Evolutionary conservation across 768 basidiomycete species (phyloP).

Genomic region (Serendipita sp.): DNA sequence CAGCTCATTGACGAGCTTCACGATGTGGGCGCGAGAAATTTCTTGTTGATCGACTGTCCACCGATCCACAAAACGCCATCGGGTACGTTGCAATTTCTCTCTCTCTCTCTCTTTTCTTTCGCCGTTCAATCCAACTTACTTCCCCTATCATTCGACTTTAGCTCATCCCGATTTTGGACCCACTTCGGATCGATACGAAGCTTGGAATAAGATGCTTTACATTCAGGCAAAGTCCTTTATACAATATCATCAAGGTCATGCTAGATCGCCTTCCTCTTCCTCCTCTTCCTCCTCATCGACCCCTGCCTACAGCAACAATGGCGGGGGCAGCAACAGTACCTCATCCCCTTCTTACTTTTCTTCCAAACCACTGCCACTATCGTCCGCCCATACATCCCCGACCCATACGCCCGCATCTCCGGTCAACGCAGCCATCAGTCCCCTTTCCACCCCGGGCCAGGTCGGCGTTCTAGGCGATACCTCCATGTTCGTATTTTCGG

Average conservation of each 20-base stretch:
- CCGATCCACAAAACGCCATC: conserved; percentile 35
- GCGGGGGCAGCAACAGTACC: too few species aligned
- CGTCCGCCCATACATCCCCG: neutral
- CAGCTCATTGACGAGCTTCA: conserved; percentile 32
- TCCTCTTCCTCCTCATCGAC: neutral
- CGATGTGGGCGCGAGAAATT: conserved; percentile 30
- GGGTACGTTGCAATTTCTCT: conserved; percentile 9
- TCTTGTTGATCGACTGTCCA: conserved; percentile 44
- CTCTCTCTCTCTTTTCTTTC: neutral
- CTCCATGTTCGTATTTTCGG: conserved; percentile 34
- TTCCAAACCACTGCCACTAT: neutral
- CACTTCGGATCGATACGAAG: conserved; percentile 12
- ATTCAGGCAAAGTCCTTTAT: conserved; percentile 23
- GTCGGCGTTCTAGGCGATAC: conserved; percentile 18
- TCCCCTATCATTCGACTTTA: neutral
- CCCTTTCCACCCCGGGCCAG: neutral
- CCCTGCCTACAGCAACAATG: neutral
- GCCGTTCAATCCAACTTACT: neutral
- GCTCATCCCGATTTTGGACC: neutral
- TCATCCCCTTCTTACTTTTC: neutral
- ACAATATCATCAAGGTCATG: conserved; percentile 17
- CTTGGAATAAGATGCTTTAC: conserved; percentile 33
- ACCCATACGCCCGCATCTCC: neutral
- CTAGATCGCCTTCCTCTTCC: neutral
- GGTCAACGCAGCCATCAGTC: neutral